Base-by-base conservation (phyloP, 805 yeast species). In the Clavispora carvajalis region DNA sequence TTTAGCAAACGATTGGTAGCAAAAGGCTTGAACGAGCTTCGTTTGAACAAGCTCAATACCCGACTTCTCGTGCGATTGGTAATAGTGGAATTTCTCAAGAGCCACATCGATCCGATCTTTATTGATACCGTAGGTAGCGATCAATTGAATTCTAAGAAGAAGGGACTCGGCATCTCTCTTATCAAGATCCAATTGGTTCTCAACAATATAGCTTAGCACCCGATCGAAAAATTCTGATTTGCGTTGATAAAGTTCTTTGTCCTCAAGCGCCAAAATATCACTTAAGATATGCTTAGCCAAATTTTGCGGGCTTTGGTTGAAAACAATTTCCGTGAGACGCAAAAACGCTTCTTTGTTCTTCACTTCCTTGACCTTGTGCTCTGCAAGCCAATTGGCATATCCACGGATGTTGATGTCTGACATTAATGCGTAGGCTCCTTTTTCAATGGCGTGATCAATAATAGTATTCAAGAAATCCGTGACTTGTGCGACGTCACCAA, bases 31-130 rank as follows among this genome's bases (percentile, higher is more conserved):
- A 19, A 73, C 63, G 42, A 73, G 48, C 24, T 67, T 64, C 24
- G 61, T 56, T 57, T 68, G 75, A 11, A 73, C 57, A 9, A 60
- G 53, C 15, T 69, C 73, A 11, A 71, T 48, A 11, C 73, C 70
- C 35, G 54, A 59, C 39, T 65, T 62, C 36, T 62, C 69, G 18
- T 60, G 63, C 13, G 57, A 50, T 47, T 65, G 66, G 51, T 67
- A 72, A 22, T 53, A 49, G 43, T 73, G 71, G 44, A 59, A 73
- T 36, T 66, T 60, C 33, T 63, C 60, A 36, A 69, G 48, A 8
- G 68, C 62, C 8, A 48, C 44, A 7, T 60, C 54, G 9, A 68
- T 46, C 34, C 65, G 55, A 24, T 51, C 48, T 10, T 47, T 39
- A 40, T 58, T 54, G 38, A 71, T 55, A 2, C 70, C 70, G 31